phyloP scores from a whole-genome alignment of 179 eudicot species.

The Silene noctiflora region DNA sequence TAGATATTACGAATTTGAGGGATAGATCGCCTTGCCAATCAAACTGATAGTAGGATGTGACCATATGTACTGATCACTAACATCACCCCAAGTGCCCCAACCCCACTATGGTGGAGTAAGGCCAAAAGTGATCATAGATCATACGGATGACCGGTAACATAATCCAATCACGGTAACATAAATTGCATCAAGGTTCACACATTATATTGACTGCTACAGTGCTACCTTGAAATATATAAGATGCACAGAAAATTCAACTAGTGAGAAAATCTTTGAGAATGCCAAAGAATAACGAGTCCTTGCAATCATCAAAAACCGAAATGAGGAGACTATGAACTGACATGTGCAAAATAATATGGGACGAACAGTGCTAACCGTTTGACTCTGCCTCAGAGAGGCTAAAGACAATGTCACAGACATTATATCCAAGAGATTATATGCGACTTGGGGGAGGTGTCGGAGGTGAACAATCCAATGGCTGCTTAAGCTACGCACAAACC shows the following conservation, averaged over 20 bases:
- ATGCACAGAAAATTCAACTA: background rate
- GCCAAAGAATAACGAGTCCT: background rate
- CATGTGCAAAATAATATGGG: background rate
- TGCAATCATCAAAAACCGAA: background rate
- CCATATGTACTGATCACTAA: background rate
- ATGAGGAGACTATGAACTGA: background rate
- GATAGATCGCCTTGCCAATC: too few relatives aligned
- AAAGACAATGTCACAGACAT: background rate
- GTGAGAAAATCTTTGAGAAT: background rate
- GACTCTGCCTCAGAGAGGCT: background rate
- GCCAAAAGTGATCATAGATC: background rate
- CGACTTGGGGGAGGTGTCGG: background rate
- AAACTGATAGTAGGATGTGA: conserved; percentile 2
- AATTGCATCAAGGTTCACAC: background rate
- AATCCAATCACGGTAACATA: background rate
- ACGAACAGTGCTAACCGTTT: background rate
- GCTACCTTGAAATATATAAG: background rate
- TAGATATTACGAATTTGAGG: background rate
- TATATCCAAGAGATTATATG: background rate
- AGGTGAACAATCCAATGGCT: background rate
- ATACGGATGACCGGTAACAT: background rate
- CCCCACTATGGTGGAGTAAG: background rate
- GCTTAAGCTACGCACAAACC: background rate
- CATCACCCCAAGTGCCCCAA: conserved; percentile 3
- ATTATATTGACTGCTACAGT: background rate